Evolutionary conservation across 129 eudicot species (phyloP), one percentile per base, ranked within the genome.

Genomic region (Glebionis coronaria): DNA sequence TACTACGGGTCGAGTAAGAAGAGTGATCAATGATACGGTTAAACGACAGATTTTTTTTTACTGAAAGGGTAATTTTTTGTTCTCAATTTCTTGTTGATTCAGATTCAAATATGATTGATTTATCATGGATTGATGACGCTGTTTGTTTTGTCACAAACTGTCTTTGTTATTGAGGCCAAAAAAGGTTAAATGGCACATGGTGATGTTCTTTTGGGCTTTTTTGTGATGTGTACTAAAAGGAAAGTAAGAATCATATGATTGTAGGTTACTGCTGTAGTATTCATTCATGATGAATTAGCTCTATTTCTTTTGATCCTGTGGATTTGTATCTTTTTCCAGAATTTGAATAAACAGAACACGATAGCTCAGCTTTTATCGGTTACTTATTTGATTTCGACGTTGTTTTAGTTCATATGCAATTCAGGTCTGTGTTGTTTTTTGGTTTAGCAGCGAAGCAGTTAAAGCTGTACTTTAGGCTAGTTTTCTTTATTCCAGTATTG

Each of bases 1-100:
- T 89, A 89, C 84, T 86, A 89, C 35, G 88, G 75, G 9, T 49
- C 81, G 19, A 86, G 79, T 18, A 86, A 82, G 82, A 90, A 79
- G 72, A 89, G 79, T 68, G 75, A 68, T 38, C 90, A 83, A 57
- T 88, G 78, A 81, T 38, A 54, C 13, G 35, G 27, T 58, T 6
- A 35, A 62, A 56, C 23, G 72, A 46, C 67, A 72, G 61, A 67
- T 60, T 57, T 68, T 73, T n/a, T 25, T 63, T 15, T 16, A n/a
- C 38, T 16, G 20, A 62, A 62, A 15, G 66, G 61, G 38, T 47
- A 19, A 42, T 5, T 56, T 77, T 65, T 71, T 65, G 55, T 47
- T 63, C 16, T 72, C 31, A 61, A 78, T 82, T 35, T 88, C 83
- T 73, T 82, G 87, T 84, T 87, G 79, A 71, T 71, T 88, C 76